These are phyloP conservation scores for Tillandsia leiboldiana DNA, from an alignment of 176 grass and related monocot genomes.

Conservation along the genomic window DNA sequence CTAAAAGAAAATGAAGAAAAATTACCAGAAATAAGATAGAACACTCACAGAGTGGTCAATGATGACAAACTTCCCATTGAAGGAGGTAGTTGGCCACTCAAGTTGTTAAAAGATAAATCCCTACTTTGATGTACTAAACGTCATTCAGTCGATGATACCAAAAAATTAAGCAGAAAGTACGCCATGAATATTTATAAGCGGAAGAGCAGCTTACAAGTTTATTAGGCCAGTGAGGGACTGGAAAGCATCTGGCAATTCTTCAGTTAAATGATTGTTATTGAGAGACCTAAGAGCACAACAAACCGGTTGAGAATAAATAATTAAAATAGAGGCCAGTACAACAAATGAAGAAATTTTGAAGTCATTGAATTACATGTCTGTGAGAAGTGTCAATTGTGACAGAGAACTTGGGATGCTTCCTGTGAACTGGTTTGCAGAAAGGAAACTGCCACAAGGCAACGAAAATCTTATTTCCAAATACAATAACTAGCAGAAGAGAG, in stretches of 20 bases:
- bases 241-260: constrained; percentile 80
- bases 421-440: constrained; percentile 83
- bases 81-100: constrained; percentile 60
- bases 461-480: background rate
- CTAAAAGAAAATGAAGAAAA: constrained; percentile 4
- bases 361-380: constrained; percentile 46
- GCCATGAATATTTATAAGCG: background rate
- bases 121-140: constrained; percentile 31
- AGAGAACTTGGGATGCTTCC: constrained; percentile 71
- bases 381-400: constrained; percentile 57
- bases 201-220: constrained; percentile 58
- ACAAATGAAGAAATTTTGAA: constrained; percentile 6
- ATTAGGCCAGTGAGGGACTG: constrained; percentile 44
- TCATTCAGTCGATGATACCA: background rate
- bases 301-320: background rate
- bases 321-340: background rate
- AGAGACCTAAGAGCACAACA: constrained; percentile 56
- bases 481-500: constrained; percentile 12
- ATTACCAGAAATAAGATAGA: background rate
- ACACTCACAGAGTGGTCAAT: constrained; percentile 84
- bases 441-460: constrained; percentile 43
- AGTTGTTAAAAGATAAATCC: constrained; percentile 89
- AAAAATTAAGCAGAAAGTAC: background rate
- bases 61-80: constrained; percentile 72
- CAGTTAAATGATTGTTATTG: constrained; percentile 69